Conservation (phyloP, 495 filamentous ascomycete species). For the Monascus purpureus region DNA sequence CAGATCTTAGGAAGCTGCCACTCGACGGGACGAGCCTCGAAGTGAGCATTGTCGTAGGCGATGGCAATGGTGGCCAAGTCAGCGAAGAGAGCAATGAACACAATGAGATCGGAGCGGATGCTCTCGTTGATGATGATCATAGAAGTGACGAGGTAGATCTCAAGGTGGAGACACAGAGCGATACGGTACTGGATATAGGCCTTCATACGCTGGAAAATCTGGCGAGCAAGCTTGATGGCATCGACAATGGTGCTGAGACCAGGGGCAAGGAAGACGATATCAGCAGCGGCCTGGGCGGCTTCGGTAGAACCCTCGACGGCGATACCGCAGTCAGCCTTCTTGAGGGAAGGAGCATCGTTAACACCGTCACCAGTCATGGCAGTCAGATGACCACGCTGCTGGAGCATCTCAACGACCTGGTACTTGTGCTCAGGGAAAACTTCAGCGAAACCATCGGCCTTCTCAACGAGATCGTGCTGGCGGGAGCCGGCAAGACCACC, state of each 20-base stretch:
- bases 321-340: slow-evolving; percentile 66
- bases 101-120: slow-evolving; percentile 50
- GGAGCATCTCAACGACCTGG: slow-evolving; percentile 64
- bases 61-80: slow-evolving; percentile 66
- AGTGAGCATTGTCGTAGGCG: slow-evolving; percentile 67
- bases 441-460: slow-evolving; percentile 64
- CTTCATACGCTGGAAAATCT: slow-evolving; percentile 79
- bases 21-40: slow-evolving; percentile 55
- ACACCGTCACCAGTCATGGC: slow-evolving; percentile 68
- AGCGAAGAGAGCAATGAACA: slow-evolving; percentile 66
- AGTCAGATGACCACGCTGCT: slow-evolving; percentile 60
- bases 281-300: slow-evolving; percentile 62
- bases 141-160: slow-evolving; percentile 65
- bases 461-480: slow-evolving; percentile 63
- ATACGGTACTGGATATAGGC: slow-evolving; percentile 73
- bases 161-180: slow-evolving; percentile 60
- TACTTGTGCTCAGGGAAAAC: slow-evolving; percentile 70
- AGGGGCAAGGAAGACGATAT: slow-evolving; percentile 69
- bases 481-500: slow-evolving; percentile 59
- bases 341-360: slow-evolving; percentile 58
- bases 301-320: slow-evolving; percentile 66
- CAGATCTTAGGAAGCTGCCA: slow-evolving; percentile 71
- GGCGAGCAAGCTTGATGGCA: slow-evolving; percentile 64
- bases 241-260: slow-evolving; percentile 65
- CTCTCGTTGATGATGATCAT: slow-evolving; percentile 69